Conservation (phyloP, 2,329 filamentous ascomycete species). For the Cytospora chrysosperma region DNA sequence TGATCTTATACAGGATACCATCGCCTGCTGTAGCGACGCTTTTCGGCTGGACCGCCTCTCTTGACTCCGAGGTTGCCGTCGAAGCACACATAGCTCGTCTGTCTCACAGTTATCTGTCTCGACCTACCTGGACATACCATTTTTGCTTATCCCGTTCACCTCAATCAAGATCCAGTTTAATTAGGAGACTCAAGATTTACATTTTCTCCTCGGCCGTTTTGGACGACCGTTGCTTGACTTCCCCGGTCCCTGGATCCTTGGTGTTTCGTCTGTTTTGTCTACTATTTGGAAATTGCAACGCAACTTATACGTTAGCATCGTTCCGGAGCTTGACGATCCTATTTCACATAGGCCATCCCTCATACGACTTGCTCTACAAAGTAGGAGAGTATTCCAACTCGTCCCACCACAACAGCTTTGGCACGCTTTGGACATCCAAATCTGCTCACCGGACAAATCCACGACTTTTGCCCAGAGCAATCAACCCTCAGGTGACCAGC, state of each 20-base stretch:
- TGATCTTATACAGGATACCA: conserved; percentile 18
- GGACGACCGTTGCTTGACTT: conserved; percentile 27
- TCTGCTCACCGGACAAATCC: conserved; percentile 3
- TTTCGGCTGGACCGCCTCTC: conserved; percentile 6
- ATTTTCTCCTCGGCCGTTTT: conserved; percentile 24
- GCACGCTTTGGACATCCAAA: conserved; percentile 10
- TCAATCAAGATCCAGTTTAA: conserved; percentile 25
- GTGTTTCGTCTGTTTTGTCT: conserved; percentile 43
- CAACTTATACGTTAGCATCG: conserved; percentile 42
- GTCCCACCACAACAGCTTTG: conserved; percentile 1
- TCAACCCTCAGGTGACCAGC: neutral
- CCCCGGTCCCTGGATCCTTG: conserved; percentile 33
- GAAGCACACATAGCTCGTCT: conserved; percentile 7
- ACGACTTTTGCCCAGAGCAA: conserved; percentile 2
- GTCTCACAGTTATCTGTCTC: conserved; percentile 16
- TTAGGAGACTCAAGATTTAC: conserved; percentile 27
- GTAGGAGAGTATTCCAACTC: conserved; percentile 18
- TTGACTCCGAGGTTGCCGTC: conserved; percentile 10
- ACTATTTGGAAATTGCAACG: conserved; percentile 36
- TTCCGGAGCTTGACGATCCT: conserved; percentile 34
- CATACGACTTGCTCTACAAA: conserved; percentile 21
- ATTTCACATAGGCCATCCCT: conserved; percentile 23
- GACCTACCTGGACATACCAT: conserved; percentile 8
- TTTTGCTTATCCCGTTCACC: conserved; percentile 22
- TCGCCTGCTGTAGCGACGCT: conserved; percentile 6